A percentile compares a stretch with the other conserved stretches of the same genome.
Evolutionary conservation across 352 stramenopile genomes (phyloP).

Genomic region (Globisporangium recalcitrans): DNA sequence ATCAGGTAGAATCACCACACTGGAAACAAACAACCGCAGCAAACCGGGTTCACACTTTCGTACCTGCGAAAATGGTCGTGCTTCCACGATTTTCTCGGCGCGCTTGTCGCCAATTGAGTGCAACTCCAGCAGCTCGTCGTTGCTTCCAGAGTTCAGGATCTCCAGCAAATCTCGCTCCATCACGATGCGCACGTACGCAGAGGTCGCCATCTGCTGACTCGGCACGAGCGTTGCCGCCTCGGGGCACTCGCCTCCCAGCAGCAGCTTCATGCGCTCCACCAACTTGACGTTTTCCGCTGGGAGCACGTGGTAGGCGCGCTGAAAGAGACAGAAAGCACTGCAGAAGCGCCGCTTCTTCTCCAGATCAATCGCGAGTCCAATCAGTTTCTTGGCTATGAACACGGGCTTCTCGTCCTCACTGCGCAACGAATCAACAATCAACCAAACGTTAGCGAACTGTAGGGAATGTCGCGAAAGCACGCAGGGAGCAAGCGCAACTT

Average conservation of each 20-base stretch:
- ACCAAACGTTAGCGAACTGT: not conserved
- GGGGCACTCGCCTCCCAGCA: slow-evolving; percentile 30
- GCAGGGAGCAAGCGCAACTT: not conserved
- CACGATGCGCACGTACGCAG: slow-evolving; percentile 31
- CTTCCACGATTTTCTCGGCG: slow-evolving; percentile 34
- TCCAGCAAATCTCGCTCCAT: slow-evolving; percentile 47
- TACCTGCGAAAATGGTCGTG: slow-evolving; percentile 40
- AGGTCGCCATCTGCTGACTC: slow-evolving; percentile 37
- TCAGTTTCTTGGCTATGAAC: slow-evolving; percentile 53
- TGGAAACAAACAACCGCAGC: not conserved
- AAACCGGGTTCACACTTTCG: not conserved
- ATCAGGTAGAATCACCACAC: not conserved
- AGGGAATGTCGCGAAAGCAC: not conserved
- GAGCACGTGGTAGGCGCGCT: slow-evolving; percentile 42
- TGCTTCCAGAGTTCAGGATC: slow-evolving; percentile 39
- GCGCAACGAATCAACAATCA: not conserved
- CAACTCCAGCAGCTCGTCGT: slow-evolving; percentile 36
- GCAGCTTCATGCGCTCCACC: slow-evolving; percentile 28
- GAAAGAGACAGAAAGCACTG: slow-evolving; percentile 48
- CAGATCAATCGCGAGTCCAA: slow-evolving; percentile 43
- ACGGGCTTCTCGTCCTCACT: slow-evolving; percentile 26
- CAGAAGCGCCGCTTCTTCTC: slow-evolving; percentile 35
- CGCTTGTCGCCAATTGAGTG: slow-evolving; percentile 50
- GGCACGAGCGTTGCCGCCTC: slow-evolving; percentile 18
- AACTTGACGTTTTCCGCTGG: slow-evolving; percentile 45